Conservation (phyloP, 2,329 filamentous ascomycete genomes). For the Cladosporium sp. region DNA sequence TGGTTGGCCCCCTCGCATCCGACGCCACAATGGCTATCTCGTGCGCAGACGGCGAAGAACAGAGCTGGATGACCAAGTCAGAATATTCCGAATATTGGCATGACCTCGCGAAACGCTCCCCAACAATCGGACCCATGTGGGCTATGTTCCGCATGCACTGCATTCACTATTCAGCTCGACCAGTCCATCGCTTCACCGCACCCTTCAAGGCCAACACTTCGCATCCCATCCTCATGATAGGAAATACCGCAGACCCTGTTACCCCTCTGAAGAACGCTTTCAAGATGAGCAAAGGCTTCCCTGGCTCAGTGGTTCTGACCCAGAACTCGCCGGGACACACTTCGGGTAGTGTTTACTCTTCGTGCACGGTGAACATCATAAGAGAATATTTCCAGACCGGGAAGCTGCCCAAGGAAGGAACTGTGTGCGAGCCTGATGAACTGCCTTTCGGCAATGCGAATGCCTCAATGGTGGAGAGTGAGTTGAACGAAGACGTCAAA, state of each 20-base stretch:
- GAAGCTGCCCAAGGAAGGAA: slow-evolving; percentile 24
- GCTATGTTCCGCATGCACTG: slow-evolving; percentile 35
- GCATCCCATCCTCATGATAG: slow-evolving; percentile 29
- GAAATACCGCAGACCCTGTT: slow-evolving; percentile 33
- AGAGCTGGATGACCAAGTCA: slow-evolving; percentile 21
- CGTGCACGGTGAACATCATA: slow-evolving; percentile 23
- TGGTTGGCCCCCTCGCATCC: not conserved
- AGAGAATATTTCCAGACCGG: slow-evolving; percentile 32
- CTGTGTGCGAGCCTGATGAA: slow-evolving; percentile 27
- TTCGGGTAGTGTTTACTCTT: slow-evolving; percentile 3
- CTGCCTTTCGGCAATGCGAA: slow-evolving; percentile 21
- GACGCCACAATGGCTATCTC: slow-evolving; percentile 32
- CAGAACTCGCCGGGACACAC: slow-evolving; percentile 32
- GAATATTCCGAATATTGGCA: slow-evolving; percentile 34
- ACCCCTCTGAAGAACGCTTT: slow-evolving; percentile 30
- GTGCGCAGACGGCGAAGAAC: slow-evolving; percentile 39
- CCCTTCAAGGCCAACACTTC: slow-evolving; percentile 25
- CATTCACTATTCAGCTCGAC: slow-evolving; percentile 34
- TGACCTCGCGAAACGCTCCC: slow-evolving; percentile 31
- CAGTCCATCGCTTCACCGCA: slow-evolving; percentile 32
- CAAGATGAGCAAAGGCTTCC: slow-evolving; percentile 33
- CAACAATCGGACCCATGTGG: slow-evolving; percentile 36
- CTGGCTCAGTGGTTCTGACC: slow-evolving; percentile 27
- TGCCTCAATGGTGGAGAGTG: no score
- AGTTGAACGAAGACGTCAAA: not conserved